These are phyloP conservation scores for Przewalskia tangutica DNA, from an alignment of 257 asterid genomes.

Conservation along the genomic window DNA sequence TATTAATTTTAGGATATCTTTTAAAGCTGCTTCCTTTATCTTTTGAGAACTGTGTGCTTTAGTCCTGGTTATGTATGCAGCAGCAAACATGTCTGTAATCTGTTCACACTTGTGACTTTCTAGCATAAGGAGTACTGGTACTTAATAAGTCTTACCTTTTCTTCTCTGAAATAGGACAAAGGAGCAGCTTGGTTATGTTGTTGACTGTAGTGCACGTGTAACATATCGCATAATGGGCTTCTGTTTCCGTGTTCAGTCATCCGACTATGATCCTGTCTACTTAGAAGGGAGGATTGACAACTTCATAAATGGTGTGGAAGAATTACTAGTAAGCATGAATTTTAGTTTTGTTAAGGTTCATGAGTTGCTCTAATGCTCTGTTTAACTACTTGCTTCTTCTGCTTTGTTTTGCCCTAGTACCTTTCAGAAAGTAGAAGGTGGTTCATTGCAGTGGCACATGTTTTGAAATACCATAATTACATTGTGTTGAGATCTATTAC, in stretches of 20 bases:
- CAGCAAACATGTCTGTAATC: not conserved
- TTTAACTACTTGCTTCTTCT: not conserved
- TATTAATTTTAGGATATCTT: not conserved
- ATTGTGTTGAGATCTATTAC: not conserved
- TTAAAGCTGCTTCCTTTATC: not conserved
- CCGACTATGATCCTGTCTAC: slow-evolving; percentile 70
- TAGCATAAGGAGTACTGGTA: not conserved
- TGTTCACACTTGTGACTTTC: not conserved
- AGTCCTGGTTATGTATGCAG: not conserved
- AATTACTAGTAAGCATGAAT: slow-evolving; percentile 54
- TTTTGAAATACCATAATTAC: not conserved
- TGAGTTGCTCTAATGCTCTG: not conserved
- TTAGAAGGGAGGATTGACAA: slow-evolving; percentile 77
- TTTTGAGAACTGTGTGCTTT: not conserved
- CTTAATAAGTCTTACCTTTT: not conserved
- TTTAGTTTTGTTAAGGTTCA: not conserved
- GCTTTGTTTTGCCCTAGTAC: not conserved
- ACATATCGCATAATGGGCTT: slow-evolving; percentile 82
- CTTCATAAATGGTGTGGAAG: slow-evolving; percentile 68
- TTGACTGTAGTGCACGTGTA: slow-evolving; percentile 80
- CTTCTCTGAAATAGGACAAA: slow-evolving; percentile 54
- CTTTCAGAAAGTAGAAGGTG: not conserved
- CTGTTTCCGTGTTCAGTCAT: slow-evolving; percentile 92
- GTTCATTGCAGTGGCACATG: not conserved
- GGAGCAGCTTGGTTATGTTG: slow-evolving; percentile 97